Evolutionary conservation across 441 rosid species (phyloP), one percentile per base, ranked within the genome.

Genomic region (Manihot esculenta): DNA sequence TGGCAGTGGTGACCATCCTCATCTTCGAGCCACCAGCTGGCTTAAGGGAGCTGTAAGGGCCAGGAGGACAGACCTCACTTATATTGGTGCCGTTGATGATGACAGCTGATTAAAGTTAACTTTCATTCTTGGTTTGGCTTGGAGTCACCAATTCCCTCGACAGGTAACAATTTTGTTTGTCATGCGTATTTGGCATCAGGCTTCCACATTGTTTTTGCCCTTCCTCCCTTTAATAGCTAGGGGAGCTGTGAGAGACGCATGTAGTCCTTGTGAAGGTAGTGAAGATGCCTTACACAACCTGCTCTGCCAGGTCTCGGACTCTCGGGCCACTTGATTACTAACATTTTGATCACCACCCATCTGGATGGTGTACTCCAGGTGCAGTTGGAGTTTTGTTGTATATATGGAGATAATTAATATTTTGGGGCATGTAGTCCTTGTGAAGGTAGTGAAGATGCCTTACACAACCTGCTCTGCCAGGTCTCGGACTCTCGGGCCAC

Each of bases 11-110:
- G 99, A 90, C 79, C 86, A 81, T 80, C 72, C 87, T 57, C 92
- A 93, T 84, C 89, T 87, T 75, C 81, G 92, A 82, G 99, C 99
- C 63, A 76, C 89, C 71, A 85, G 83, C 84, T 96, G 93, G 99
- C 89, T 96, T 23, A 94, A 87, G 83, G 99, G 99, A 62, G 85
- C 99, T 24, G 84, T 92, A 62, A 88, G 99, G 78, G 88, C 89
- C 76, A 90, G 97, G 74, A 81, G 99, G 68, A 78, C 89, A 35
- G 98, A 96, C 77, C 95, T 94, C 74, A 86, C 93, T 0, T 96
- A 96, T 64, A 74, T 90, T 64, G 98, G 99, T 44, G 82, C 98
- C 33, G 88, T 92, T 64, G 99, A 96, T 55, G 99, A 96, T 23
- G 98, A 94, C 78, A 87, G 88, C 87, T 96, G 84, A 93, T 80